Base-by-base conservation (phyloP, 2,329 filamentous ascomycete species). In the Aureobasidium sp. region DNA sequence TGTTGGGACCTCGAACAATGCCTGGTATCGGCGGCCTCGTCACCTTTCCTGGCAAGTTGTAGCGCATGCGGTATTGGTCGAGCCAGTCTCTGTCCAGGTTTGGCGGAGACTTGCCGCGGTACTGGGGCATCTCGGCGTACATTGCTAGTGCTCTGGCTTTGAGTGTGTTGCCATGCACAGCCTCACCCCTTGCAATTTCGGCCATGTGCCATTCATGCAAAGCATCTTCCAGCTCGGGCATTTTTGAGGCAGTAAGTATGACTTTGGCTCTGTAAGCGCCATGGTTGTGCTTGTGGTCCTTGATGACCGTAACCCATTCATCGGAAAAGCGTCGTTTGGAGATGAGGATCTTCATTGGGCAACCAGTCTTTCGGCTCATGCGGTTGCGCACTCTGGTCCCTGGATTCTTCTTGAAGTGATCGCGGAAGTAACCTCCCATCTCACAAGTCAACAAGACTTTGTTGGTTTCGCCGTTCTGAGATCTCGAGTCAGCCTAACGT, bases 121-220 rank as follows among this genome's bases (percentile, higher is more conserved):
- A 60, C 25, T 58, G 56, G 16, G 58, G 58, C 56, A 58, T 55
- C 35, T 55, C 53, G 14, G 55, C 42, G 24, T 53, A 60, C 48
- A 60, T 53, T 11, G 59, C 58, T 32, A 60, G 27, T 10, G 58
- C 58, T 39, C 55, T 57, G 14, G 58, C 57, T 34, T 60, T 60
- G 41, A 60, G 51, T 37, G 57, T 57, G 40, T 60, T 60, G 11
- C 57, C 58, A 41, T 60, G 58, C 11, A 60, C 52, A 2, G 53
- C 35, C 24, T 56, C 54, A 6, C 57, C 57, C 22, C 57, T 54
- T 21, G 54, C 51, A 12, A 59, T 34, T 19, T 55, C 51, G 11
- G 51, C 54, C 37, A 55, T 53, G 37, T 60, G 58, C 58, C 58
- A 60, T n/a, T 59, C 52, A 38, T 55, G 53, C 19, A 60, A 38